Evolutionary conservation across 148 eudicot genomes (phyloP), one percentile per base, ranked within the genome.

Genomic region (Oxyria digyna): DNA sequence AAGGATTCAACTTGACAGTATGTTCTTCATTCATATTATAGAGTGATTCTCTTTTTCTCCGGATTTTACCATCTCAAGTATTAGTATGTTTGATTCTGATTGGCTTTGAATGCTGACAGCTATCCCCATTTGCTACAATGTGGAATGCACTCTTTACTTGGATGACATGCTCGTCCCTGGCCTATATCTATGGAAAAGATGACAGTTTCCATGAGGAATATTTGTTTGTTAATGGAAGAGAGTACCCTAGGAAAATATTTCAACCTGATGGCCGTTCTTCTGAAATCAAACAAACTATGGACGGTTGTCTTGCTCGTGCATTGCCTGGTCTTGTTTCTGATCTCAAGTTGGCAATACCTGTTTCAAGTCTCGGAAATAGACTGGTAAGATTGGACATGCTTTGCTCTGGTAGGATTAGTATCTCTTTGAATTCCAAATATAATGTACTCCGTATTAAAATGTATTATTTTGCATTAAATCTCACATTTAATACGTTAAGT

Each of bases 71-170:
- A n/a, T n/a, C n/a, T n/a, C n/a, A n/a, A n/a, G n/a, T n/a, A n/a
- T n/a, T n/a, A n/a, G n/a, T n/a, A n/a, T n/a, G n/a, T 38, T 3
- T 38, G 41, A 38, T 38, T 38, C 41, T 38, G 4, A 24, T 68
- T 27, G 45, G 49, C 10, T 74, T 63, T 80, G 64, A 68, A 27
- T 78, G 62, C 72, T 49, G 83, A 63, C 88, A 94, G 98, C 72
- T 94, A 64, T 94, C 99, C 42, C 87, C 97, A 31, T 94, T 94
- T 81, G 91, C 96, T 69, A 82, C 84, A 68, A 90, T 94, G 91
- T 94, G 87, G 85, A 84, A 80, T 80, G 80, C 96, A 35, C 86
- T 94, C 45, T 94, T 94, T 70, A 78, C 88, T 69, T 94, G 99
- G 97, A 77, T 80, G 68, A 85, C 99, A 8, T 91, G 92, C 48